Evolutionary conservation across 2,329 filamentous ascomycete species (phyloP).

Genomic region (Venturia aucupariae): DNA sequence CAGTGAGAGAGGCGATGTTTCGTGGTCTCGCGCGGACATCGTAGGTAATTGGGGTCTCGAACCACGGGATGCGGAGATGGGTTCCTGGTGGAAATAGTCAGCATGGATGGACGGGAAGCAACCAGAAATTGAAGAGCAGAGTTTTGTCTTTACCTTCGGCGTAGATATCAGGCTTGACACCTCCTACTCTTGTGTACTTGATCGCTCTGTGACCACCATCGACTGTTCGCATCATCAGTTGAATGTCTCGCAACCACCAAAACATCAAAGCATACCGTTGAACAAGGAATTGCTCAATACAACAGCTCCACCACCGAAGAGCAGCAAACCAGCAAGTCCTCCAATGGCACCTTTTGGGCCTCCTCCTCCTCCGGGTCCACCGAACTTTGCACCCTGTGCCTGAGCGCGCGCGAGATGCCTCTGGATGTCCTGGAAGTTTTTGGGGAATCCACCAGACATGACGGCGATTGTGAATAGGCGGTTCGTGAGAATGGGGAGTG

Average conservation of each 20-base stretch:
- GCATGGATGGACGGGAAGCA: neutral
- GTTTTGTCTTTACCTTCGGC: constrained; percentile 58
- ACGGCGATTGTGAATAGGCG: neutral
- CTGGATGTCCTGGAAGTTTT: constrained; percentile 57
- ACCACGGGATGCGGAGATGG: constrained; percentile 89
- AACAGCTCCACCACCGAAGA: constrained; percentile 46
- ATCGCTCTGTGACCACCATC: constrained; percentile 98
- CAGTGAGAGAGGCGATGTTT: constrained; percentile 92
- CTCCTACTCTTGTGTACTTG: constrained; percentile 88
- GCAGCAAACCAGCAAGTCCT: constrained; percentile 44
- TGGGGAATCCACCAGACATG: constrained; percentile 42
- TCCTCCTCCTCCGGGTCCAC: constrained; percentile 39
- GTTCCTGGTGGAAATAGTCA: constrained; percentile 51
- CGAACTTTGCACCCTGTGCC: constrained; percentile 40
- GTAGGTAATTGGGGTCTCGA: constrained; percentile 94
- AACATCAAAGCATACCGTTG: constrained; percentile 44
- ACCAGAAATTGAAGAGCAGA: neutral
- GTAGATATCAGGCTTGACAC: constrained; percentile 96
- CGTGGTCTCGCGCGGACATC: constrained; percentile 96
- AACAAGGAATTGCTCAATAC: constrained; percentile 56
- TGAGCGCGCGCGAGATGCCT: constrained; percentile 43
- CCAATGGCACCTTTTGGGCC: constrained; percentile 43
- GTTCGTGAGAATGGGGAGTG: neutral
- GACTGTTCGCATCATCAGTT: constrained; percentile 42
- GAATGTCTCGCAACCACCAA: neutral